Evolutionary conservation across 164 flowering plant species (phyloP).

Genomic region (Stephania cephalantha): DNA sequence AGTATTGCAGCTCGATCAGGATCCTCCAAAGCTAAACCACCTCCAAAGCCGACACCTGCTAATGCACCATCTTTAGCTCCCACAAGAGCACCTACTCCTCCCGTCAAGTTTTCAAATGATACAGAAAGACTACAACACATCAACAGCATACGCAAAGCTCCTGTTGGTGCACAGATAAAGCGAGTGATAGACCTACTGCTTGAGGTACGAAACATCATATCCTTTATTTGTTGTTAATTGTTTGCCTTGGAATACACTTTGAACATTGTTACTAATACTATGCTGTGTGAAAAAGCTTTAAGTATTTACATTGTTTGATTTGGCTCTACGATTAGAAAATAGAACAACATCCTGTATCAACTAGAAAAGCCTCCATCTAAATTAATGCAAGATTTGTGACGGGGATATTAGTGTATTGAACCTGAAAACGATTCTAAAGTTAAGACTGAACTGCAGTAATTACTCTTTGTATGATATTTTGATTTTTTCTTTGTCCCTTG

Average conservation of each 20-base stretch:
- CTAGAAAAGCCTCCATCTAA: not conserved
- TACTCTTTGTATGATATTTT: not conserved
- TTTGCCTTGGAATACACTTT: not conserved
- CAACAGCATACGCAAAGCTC: conserved; percentile 47
- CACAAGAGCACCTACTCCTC: conserved; percentile 30
- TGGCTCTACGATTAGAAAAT: not conserved
- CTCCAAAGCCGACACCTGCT: conserved; percentile 25
- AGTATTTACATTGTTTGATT: not conserved
- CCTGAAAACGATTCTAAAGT: no score
- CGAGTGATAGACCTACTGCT: conserved; percentile 55
- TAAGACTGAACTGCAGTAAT: no score
- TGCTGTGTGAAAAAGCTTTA: not conserved
- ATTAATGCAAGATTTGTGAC: no score
- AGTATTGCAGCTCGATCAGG: conserved; percentile 37
- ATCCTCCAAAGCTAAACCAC: conserved; percentile 20
- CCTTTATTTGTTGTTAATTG: not conserved
- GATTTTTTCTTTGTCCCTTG: not conserved
- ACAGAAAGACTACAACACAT: conserved; percentile 41
- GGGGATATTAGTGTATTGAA: no score
- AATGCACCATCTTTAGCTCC: conserved; percentile 14
- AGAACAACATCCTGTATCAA: not conserved
- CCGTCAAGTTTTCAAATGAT: conserved; percentile 35
- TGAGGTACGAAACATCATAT: conserved; percentile 32
- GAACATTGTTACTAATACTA: not conserved
- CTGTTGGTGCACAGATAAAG: conserved; percentile 72